Evolutionary conservation across 352 stramenopile species (phyloP).

Genomic region (Thalassiosira mediterranea): DNA sequence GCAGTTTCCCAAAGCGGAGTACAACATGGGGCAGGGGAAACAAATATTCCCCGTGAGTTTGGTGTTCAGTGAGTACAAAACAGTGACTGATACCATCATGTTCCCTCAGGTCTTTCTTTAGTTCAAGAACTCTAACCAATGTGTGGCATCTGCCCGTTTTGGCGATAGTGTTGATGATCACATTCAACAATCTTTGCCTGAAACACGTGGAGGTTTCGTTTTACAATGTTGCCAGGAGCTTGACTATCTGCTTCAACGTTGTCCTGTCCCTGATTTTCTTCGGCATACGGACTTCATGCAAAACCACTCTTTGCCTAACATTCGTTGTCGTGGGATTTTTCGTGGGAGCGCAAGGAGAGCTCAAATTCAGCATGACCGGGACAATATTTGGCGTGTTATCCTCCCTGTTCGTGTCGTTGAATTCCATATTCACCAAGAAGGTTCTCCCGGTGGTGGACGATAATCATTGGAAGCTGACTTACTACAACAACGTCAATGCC

Average conservation of each 20-base stretch:
- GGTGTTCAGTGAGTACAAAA: constrained; percentile 77
- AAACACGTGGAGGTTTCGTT: constrained; percentile 87
- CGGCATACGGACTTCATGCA: constrained; percentile 71
- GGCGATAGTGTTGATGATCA: constrained; percentile 86
- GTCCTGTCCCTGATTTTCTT: constrained; percentile 84
- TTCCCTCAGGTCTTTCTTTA: no score
- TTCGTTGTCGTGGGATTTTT: constrained; percentile 87
- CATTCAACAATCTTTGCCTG: constrained; percentile 87
- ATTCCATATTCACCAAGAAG: constrained; percentile 89
- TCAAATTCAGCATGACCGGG: constrained; percentile 85
- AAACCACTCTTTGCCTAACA: constrained; percentile 77
- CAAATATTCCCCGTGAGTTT: constrained; percentile 83
- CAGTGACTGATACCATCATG: no score
- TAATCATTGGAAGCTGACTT: constrained; percentile 86
- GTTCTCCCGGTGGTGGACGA: constrained; percentile 85
- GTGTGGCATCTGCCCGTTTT: no score
- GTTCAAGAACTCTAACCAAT: no score
- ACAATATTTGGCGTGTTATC: constrained; percentile 84
- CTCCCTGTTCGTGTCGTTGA: constrained; percentile 88
- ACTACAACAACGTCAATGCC: constrained; percentile 90
- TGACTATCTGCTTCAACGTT: constrained; percentile 90
- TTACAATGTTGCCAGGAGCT: constrained; percentile 84
- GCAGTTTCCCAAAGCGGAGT: constrained; percentile 84
- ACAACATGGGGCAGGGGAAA: constrained; percentile 62
- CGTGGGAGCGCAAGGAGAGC: constrained; percentile 84